A percentile compares a stretch with the other conserved stretches of the same genome.
Conservation (phyloP, 2,329 filamentous ascomycete species). For the Raffaelea deltoideospora region DNA sequence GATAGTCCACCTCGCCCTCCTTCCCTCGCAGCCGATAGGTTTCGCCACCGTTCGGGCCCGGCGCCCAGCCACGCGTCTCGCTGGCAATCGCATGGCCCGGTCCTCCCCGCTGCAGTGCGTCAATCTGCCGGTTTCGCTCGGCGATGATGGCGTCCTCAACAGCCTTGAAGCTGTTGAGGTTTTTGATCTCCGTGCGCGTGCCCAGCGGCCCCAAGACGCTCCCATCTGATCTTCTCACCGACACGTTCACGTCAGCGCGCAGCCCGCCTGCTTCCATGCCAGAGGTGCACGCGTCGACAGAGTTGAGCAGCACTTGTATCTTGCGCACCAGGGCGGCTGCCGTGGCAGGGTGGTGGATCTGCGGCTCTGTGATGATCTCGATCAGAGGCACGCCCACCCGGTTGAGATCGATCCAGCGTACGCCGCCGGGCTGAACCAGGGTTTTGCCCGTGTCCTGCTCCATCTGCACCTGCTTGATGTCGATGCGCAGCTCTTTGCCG, state of each 20-base stretch:
- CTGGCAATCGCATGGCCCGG: constrained; percentile 41
- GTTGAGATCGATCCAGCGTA: constrained; percentile 82
- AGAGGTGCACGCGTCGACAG: constrained; percentile 71
- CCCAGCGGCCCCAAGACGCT: constrained; percentile 38
- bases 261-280: constrained; percentile 91
- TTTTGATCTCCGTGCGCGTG: constrained; percentile 93
- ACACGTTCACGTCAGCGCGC: constrained; percentile 90
- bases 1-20: constrained; percentile 92
- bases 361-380: constrained; percentile 85
- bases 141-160: constrained; percentile 90
- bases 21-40: constrained; percentile 77
- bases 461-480: constrained; percentile 89
- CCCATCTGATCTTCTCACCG: constrained; percentile 48
- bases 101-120: constrained; percentile 60
- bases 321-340: constrained; percentile 83
- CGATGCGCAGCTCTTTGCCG: constrained; percentile 53
- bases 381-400: constrained; percentile 81
- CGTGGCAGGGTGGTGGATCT: constrained; percentile 74
- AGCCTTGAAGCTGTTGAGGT: constrained; percentile 84
- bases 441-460: constrained; percentile 98
- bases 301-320: constrained; percentile 63
- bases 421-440: constrained; percentile 55
- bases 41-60: constrained; percentile 52
- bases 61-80: constrained; percentile 86
- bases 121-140: constrained; percentile 79